Evolutionary conservation across 257 asterid genomes (phyloP).

Genomic region (Dorcoceras hygrometricum): DNA sequence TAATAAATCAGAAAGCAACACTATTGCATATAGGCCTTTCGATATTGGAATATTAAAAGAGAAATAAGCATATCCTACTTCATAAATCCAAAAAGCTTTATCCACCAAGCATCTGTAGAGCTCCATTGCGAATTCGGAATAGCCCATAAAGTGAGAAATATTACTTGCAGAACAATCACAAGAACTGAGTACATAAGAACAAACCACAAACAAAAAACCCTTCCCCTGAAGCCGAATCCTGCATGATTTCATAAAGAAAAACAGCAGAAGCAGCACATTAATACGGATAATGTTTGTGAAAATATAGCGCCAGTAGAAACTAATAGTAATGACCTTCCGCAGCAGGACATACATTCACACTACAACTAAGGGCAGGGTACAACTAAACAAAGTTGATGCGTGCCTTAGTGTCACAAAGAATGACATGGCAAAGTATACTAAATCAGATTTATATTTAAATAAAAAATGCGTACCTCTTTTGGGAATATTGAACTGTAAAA

Average conservation of each 20-base stretch:
- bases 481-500: slow-evolving; percentile 51
- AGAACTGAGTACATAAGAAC: slow-evolving; percentile 51
- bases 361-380: slow-evolving; percentile 12
- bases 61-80: slow-evolving; percentile 42
- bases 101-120: slow-evolving; percentile 68
- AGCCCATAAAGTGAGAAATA: slow-evolving; percentile 52
- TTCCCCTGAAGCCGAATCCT: slow-evolving; percentile 69
- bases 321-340: background rate
- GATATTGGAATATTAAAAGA: slow-evolving; percentile 9
- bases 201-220: slow-evolving; percentile 59
- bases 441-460: slow-evolving; percentile 20
- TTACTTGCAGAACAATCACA: slow-evolving; percentile 57
- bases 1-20: slow-evolving; percentile 18
- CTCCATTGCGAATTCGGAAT: slow-evolving; percentile 48
- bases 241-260: slow-evolving; percentile 28
- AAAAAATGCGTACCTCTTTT: slow-evolving; percentile 52
- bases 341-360: slow-evolving; percentile 7
- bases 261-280: background rate
- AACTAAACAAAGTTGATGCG: slow-evolving; percentile 9
- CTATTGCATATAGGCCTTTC: background rate
- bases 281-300: slow-evolving; percentile 15
- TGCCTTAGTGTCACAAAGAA: slow-evolving; percentile 11
- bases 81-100: slow-evolving; percentile 74
- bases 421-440: slow-evolving; percentile 22
- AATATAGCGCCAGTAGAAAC: background rate